A percentile compares a stretch with the other conserved stretches of the same genome.
Evolutionary conservation across 2,329 filamentous ascomycete species (phyloP).

Genomic region (Monosporascus cannonballus): DNA sequence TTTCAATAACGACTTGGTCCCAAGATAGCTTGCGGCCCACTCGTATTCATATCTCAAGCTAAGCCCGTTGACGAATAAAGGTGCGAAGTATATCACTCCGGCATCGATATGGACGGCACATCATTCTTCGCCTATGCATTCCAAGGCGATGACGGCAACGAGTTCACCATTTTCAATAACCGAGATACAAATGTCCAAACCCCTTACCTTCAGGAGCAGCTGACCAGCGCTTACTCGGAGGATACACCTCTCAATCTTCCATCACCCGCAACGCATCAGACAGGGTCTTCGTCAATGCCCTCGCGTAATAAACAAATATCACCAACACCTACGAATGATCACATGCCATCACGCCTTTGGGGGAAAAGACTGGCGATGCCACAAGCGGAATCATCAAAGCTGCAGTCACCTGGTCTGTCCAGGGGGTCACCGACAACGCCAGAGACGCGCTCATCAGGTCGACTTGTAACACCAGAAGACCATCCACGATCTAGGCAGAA

Average conservation of each 20-base stretch:
- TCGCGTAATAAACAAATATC: conserved; percentile 3
- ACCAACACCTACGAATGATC: conserved; percentile 3
- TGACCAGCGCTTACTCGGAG: conserved; percentile 6
- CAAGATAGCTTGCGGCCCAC: no score
- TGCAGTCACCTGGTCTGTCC: conserved; percentile 18
- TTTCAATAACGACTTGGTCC: no score
- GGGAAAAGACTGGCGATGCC: conserved; percentile 7
- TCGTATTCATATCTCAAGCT: no score
- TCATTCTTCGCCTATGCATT: conserved; percentile 16
- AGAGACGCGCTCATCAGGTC: conserved; percentile 16
- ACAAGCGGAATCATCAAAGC: conserved; percentile 7
- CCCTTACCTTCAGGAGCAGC: conserved; percentile 9
- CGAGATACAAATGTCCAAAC: conserved; percentile 4
- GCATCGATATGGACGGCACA: conserved; percentile 16
- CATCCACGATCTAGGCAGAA: neutral
- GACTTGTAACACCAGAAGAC: conserved; percentile 16
- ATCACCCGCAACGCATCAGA: neutral
- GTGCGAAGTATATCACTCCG: neutral
- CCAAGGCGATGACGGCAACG: conserved; percentile 14
- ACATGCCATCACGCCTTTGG: conserved; percentile 5
- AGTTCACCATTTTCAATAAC: conserved; percentile 14
- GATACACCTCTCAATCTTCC: conserved; percentile 8
- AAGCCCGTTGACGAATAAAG: neutral
- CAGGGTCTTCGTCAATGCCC: conserved; percentile 1
- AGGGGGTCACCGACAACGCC: conserved; percentile 21